Conservation (phyloP, 225 moss, liverwort and hornwort genomes). For the Lunularia cruciata region DNA sequence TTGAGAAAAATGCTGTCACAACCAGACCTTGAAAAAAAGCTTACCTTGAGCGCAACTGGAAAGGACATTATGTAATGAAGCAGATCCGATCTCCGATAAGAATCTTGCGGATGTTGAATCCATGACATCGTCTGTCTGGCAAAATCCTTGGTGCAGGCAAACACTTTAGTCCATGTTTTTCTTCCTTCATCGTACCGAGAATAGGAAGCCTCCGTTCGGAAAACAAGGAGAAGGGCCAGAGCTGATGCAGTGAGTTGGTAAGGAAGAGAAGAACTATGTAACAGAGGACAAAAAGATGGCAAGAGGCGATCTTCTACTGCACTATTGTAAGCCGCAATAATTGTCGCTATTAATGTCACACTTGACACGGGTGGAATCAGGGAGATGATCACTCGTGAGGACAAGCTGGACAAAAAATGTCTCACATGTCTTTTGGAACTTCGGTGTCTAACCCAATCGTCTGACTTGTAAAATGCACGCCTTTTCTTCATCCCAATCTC, state of each 20-base stretch:
- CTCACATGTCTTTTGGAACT: slow-evolving; percentile 64
- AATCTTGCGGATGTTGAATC: slow-evolving; percentile 57
- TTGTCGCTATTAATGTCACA: slow-evolving; percentile 55
- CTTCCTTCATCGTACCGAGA: slow-evolving; percentile 78
- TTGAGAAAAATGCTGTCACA: no score
- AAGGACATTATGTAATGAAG: slow-evolving; percentile 74
- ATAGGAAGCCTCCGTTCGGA: slow-evolving; percentile 85
- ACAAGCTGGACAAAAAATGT: slow-evolving; percentile 57
- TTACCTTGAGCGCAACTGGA: slow-evolving; percentile 74
- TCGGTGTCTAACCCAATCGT: slow-evolving; percentile 69
- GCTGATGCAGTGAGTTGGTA: slow-evolving; percentile 82
- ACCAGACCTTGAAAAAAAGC: neutral
- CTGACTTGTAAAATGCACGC: slow-evolving; percentile 62
- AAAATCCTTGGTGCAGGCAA: slow-evolving; percentile 63
- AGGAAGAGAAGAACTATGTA: slow-evolving; percentile 67
- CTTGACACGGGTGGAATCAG: slow-evolving; percentile 68
- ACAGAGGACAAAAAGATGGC: slow-evolving; percentile 56
- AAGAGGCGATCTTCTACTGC: slow-evolving; percentile 44
- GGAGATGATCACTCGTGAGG: slow-evolving; percentile 64
- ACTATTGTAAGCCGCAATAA: slow-evolving; percentile 56
- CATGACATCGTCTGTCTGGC: slow-evolving; percentile 65
- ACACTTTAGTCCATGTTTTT: slow-evolving; percentile 75
- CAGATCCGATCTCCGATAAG: slow-evolving; percentile 41
- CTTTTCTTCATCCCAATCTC: slow-evolving; percentile 63
- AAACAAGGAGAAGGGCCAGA: slow-evolving; percentile 78